Conservation (phyloP, 2,329 filamentous ascomycete species). For the Cryphonectria radicalis region DNA sequence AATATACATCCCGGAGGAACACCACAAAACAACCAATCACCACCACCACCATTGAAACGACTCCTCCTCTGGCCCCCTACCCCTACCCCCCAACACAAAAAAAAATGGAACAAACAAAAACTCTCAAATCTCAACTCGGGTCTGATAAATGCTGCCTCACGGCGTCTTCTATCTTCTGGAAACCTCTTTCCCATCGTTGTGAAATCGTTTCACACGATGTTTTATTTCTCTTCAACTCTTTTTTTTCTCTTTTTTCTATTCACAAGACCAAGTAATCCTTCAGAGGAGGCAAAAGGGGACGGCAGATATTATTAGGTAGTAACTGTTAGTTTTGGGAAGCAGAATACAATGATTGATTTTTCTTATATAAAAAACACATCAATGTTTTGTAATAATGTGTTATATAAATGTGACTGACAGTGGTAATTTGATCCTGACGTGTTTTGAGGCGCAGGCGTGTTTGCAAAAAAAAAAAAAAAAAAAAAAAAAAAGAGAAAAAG, state of each 20-base stretch:
- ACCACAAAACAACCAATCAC: neutral
- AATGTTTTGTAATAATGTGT: no score
- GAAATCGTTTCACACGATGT: no score
- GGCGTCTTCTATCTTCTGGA: slow-evolving; percentile 42
- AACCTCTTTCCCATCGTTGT: slow-evolving; percentile 8
- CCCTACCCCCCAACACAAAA: no score
- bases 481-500: neutral
- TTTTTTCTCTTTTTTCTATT: neutral
- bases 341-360: slow-evolving; percentile 19
- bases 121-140: slow-evolving; percentile 19
- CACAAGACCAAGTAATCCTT: slow-evolving; percentile 19
- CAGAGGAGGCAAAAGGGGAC: slow-evolving; percentile 2
- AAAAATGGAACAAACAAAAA: slow-evolving; percentile 23
- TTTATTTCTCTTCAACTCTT: slow-evolving; percentile 3
- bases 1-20: slow-evolving; percentile 16
- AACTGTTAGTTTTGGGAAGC: slow-evolving; percentile 13
- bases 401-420: neutral
- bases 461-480: neutral
- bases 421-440: neutral
- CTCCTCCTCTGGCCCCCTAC: neutral
- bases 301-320: slow-evolving; percentile 8
- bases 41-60: slow-evolving; percentile 6
- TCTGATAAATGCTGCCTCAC: slow-evolving; percentile 52
- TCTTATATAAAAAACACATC: neutral
- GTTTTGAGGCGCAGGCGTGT: neutral